These are phyloP conservation scores for Entomortierella lignicola DNA, from an alignment of 192 early-diverging fungal species.

Conservation along the genomic window DNA sequence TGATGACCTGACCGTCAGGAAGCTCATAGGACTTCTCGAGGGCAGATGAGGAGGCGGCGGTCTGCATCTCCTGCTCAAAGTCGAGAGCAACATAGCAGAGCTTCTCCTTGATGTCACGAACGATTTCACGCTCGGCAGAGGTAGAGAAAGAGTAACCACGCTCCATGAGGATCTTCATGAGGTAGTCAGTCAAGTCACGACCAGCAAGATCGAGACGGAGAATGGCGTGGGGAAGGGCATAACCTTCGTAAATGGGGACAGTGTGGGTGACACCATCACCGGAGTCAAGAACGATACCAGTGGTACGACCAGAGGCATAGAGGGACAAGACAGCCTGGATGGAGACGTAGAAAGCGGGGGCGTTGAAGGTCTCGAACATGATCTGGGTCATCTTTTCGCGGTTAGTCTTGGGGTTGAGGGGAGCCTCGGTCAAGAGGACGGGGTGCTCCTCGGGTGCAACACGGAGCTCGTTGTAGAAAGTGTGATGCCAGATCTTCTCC, in stretches of 20 bases:
- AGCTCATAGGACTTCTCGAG: no score
- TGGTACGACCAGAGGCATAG: conserved; percentile 96
- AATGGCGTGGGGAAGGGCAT: conserved; percentile 94
- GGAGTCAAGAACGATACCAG: conserved; percentile 98
- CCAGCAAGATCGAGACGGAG: conserved; percentile 97
- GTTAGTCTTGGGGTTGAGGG: conserved; percentile 98
- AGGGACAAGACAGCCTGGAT: conserved; percentile 96
- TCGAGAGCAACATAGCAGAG: conserved; percentile 98
- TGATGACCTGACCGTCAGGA: no score
- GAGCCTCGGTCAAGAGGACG: conserved; percentile 96
- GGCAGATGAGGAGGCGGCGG: conserved; percentile 89
- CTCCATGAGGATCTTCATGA: conserved; percentile 94
- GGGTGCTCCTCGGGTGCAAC: conserved; percentile 98
- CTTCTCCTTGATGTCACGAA: conserved; percentile 99
- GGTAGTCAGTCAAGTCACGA: conserved; percentile 95
- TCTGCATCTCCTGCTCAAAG: conserved; percentile 98
- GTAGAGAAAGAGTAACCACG: conserved; percentile 97
- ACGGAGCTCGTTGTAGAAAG: conserved; percentile 97
- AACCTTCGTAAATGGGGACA: conserved; percentile 99
- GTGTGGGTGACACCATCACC: conserved; percentile 99
- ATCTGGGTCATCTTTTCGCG: conserved; percentile 99
- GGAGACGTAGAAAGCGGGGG: conserved; percentile 96
- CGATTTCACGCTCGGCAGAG: conserved; percentile 97
- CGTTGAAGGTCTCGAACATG: conserved; percentile 99
- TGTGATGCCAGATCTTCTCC: conserved; percentile 98